phyloP scores from a whole-genome alignment of 1,284 basidiomycete species.

The Rhodotorula sp. region DNA sequence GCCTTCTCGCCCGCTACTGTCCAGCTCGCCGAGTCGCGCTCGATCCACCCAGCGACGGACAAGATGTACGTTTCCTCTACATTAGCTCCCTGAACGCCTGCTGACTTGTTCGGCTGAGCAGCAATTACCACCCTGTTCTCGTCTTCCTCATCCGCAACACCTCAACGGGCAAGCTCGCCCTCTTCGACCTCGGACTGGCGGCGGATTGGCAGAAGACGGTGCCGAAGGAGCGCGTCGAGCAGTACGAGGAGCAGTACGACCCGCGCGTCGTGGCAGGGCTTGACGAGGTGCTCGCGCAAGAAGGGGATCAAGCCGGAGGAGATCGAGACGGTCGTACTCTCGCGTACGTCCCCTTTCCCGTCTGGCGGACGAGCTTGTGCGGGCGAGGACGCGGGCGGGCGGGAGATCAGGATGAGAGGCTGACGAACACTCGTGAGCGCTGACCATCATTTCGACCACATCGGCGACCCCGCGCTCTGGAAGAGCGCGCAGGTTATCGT shows the following conservation, averaged over 20 bases:
- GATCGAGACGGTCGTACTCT: constrained; percentile 25
- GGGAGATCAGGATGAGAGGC: no score
- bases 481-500: constrained; percentile 21
- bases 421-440: no score
- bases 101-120: not conserved
- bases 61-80: not conserved
- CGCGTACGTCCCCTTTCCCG: constrained; percentile 4
- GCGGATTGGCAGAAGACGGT: constrained; percentile 10
- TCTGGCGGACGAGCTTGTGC: not conserved
- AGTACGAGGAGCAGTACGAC: constrained; percentile 6
- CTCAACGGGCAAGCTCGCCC: not conserved
- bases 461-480: constrained; percentile 18
- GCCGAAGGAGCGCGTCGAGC: not conserved
- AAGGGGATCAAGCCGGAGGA: constrained; percentile 8
- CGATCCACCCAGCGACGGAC: constrained; percentile 5
- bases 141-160: constrained; percentile 18
- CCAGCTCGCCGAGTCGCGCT: constrained; percentile 3
- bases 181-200: constrained; percentile 26
- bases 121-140: constrained; percentile 13
- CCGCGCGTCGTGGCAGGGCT: constrained; percentile 3
- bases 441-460: constrained; percentile 40
- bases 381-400: not conserved
- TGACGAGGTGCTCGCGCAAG: constrained; percentile 10
- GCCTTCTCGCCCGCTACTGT: constrained; percentile 16
- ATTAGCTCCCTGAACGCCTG: rapidly evolving